Evolutionary conservation across 805 yeast genomes (phyloP).

Genomic region (Hanseniaspora lindneri): DNA sequence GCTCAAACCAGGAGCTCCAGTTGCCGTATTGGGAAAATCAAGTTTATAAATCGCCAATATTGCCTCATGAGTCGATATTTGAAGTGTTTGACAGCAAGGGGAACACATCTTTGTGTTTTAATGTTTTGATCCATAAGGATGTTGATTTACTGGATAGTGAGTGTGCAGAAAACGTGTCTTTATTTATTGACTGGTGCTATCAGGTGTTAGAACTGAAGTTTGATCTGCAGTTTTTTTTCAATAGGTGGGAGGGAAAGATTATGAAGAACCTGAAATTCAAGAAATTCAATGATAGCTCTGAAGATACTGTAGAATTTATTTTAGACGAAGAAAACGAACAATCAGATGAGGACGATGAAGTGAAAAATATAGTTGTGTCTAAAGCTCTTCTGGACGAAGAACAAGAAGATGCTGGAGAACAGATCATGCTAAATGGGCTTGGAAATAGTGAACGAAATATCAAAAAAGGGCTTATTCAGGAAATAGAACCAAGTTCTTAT

Average conservation of each 20-base stretch:
- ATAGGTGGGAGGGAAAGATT: conserved; percentile 15
- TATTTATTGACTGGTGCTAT: conserved; percentile 14
- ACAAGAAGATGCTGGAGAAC: conserved; percentile 5
- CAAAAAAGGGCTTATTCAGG: conserved; percentile 9
- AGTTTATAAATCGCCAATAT: conserved; percentile 3
- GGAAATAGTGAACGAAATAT: background rate
- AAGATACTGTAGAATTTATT: conserved; percentile 3
- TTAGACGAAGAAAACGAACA: conserved; percentile 12
- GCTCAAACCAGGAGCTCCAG: background rate
- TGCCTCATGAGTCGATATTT: conserved; percentile 9
- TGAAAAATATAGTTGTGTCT: conserved; percentile 7
- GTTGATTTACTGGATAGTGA: conserved; percentile 4
- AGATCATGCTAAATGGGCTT: conserved; percentile 10
- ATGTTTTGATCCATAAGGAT: conserved; percentile 9
- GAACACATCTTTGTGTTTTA: conserved; percentile 3
- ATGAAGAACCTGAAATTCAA: conserved; percentile 13
- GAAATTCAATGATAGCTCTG: background rate
- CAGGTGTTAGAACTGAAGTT: conserved; percentile 11
- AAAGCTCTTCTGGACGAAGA: conserved; percentile 11
- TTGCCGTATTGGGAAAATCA: conserved; percentile 5
- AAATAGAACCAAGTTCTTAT: background rate
- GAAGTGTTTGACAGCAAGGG: conserved; percentile 5
- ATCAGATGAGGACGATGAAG: conserved; percentile 5
- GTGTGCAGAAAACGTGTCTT: background rate
- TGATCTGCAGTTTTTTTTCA: conserved; percentile 10